Evolutionary conservation across 73 alveolate genomes (phyloP).

Genomic region (Strombidium stylifer): DNA sequence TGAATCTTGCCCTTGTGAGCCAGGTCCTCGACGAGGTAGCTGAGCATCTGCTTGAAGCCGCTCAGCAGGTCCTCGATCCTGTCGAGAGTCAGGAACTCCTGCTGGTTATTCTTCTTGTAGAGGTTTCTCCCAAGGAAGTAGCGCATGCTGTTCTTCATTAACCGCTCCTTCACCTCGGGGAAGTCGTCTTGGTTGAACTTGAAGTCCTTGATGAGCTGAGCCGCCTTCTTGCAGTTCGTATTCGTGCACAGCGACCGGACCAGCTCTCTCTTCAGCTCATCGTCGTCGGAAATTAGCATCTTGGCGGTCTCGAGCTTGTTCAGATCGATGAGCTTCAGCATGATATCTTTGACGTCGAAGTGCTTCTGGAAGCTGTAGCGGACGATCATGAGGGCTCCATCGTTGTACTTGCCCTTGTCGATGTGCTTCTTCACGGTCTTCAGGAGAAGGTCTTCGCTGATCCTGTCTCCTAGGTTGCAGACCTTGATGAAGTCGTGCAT

Average conservation of each 20-base stretch:
- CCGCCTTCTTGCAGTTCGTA: conserved; percentile 45
- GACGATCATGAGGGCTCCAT: not conserved
- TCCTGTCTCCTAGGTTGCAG: not conserved
- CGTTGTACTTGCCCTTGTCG: not conserved
- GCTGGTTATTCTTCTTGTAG: not conserved
- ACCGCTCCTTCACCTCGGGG: conserved; percentile 49
- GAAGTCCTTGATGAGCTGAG: conserved; percentile 30
- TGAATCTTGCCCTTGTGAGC: conserved; percentile 22
- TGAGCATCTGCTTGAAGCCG: conserved; percentile 32
- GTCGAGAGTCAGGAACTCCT: conserved; percentile 42
- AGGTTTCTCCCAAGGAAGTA: conserved; percentile 22
- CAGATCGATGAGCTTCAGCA: conserved; percentile 7
- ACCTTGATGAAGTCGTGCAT: not conserved
- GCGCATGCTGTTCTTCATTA: conserved; percentile 38
- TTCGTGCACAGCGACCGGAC: conserved; percentile 32
- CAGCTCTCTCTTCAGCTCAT: not conserved
- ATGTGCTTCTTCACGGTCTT: not conserved
- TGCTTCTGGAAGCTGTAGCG: not conserved
- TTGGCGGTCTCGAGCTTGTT: conserved; percentile 22
- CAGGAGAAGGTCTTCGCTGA: not conserved
- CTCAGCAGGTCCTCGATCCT: conserved; percentile 49
- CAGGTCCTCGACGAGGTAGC: conserved; percentile 46
- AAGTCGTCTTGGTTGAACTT: conserved; percentile 34
- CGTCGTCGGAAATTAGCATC: not conserved
- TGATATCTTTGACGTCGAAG: not conserved